Conservation (phyloP, 805 yeast species). For the Maudiozyma barnettii region DNA sequence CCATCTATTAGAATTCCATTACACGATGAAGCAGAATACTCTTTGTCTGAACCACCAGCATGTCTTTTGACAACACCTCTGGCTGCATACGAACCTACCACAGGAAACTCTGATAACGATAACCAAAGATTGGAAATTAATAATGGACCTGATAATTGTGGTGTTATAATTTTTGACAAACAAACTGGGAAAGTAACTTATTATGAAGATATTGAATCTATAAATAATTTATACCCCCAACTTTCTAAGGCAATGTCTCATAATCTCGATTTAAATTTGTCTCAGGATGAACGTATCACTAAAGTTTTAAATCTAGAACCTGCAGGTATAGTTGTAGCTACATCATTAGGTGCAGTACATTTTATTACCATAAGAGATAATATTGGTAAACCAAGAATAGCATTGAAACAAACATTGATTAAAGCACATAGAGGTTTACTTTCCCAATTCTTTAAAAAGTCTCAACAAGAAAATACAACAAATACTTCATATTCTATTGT, state of each 20-base stretch:
- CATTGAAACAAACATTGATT: conserved; percentile 20
- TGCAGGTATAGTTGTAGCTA: conserved; percentile 61
- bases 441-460: conserved; percentile 18
- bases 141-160: conserved; percentile 36
- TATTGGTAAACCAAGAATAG: conserved; percentile 46
- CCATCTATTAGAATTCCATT: conserved; percentile 20
- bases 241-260: conserved; percentile 23
- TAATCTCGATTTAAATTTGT: conserved; percentile 15
- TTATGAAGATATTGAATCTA: conserved; percentile 58
- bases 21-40: conserved; percentile 17
- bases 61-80: conserved; percentile 26
- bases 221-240: conserved; percentile 22
- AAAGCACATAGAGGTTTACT: conserved; percentile 31
- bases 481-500: conserved; percentile 37
- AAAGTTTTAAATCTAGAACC: conserved; percentile 56
- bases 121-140: not conserved
- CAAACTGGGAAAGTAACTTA: conserved; percentile 51
- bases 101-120: not conserved
- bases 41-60: conserved; percentile 12
- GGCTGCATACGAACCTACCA: conserved; percentile 16
- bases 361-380: conserved; percentile 57
- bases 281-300: conserved; percentile 42
- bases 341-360: conserved; percentile 58
- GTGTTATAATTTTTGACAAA: conserved; percentile 57
- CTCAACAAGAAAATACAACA: conserved; percentile 3